These are phyloP conservation scores for Botrytis elliptica DNA, from an alignment of 2,329 filamentous ascomycete genomes.

Conservation along the genomic window DNA sequence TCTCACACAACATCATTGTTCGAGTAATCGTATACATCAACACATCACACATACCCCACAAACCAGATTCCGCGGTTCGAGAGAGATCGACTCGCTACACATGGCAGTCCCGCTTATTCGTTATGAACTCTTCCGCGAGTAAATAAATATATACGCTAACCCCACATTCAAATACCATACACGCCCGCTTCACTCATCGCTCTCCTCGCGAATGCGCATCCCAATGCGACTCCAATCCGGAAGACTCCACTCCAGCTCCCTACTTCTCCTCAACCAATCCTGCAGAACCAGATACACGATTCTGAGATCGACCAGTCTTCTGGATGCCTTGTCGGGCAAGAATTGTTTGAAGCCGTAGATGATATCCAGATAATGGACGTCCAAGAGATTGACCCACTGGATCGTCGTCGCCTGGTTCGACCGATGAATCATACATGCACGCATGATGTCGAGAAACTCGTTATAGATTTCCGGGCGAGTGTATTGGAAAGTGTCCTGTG, in stretches of 20 bases:
- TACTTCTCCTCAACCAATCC: background rate
- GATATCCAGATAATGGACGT: background rate
- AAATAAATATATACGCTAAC: background rate
- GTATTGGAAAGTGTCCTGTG: background rate
- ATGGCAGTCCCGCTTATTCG: background rate
- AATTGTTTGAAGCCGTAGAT: fast-evolving
- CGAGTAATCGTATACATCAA: fast-evolving
- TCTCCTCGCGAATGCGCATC: background rate
- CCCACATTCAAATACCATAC: background rate
- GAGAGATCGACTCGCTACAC: background rate
- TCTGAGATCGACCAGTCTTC: background rate
- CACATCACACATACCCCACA: background rate
- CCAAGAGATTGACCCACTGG: background rate
- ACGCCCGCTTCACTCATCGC: background rate
- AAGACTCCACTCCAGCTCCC: background rate
- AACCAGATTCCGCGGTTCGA: background rate
- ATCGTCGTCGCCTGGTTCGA: background rate
- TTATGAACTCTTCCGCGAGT: too few relatives aligned
- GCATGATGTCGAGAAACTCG: fast-evolving
- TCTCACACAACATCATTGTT: background rate
- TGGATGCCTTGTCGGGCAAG: fast-evolving
- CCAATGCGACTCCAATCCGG: background rate
- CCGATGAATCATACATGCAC: fast-evolving
- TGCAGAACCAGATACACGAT: background rate
- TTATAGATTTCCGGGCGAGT: fast-evolving